Evolutionary conservation across 2,329 filamentous ascomycete genomes (phyloP).

Genomic region (Arachnomyces sp.): DNA sequence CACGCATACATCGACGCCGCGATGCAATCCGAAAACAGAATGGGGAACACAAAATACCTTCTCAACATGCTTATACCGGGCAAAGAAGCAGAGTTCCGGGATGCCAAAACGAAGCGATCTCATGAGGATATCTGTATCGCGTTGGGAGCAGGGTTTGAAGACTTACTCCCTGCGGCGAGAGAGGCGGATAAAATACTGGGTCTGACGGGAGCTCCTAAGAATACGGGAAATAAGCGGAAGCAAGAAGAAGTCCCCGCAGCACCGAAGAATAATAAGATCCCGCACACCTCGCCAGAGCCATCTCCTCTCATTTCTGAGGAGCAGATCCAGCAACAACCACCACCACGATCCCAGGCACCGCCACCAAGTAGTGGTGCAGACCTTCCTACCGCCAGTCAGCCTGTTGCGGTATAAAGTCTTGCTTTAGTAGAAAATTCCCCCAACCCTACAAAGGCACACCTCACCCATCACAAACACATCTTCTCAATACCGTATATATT

Average conservation of each 20-base stretch:
- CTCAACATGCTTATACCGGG: conserved; percentile 80
- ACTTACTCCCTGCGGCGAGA: conserved; percentile 56
- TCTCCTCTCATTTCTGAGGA: no score
- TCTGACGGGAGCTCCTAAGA: conserved; percentile 2
- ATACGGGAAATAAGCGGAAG: conserved; percentile 19
- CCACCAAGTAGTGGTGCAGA: no score
- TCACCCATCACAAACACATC: no score
- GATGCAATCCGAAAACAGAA: conserved; percentile 75
- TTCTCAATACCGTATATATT: no score
- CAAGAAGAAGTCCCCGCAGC: neutral
- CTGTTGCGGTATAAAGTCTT: no score
- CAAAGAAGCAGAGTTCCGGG: conserved; percentile 57
- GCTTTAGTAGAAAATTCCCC: no score
- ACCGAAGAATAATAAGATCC: no score
- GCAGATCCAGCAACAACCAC: no score
- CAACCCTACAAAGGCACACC: no score
- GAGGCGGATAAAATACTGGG: conserved; percentile 58
- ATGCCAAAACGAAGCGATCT: conserved; percentile 58
- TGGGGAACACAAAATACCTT: conserved; percentile 88
- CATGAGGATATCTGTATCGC: conserved; percentile 63
- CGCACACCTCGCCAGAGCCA: no score
- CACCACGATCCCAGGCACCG: no score
- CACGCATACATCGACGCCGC: conserved; percentile 64
- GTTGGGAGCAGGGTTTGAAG: conserved; percentile 53
- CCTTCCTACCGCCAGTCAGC: no score